phyloP scores from a whole-genome alignment of 108 stramenopile genomes.

The Nitzschia inconspicua region DNA sequence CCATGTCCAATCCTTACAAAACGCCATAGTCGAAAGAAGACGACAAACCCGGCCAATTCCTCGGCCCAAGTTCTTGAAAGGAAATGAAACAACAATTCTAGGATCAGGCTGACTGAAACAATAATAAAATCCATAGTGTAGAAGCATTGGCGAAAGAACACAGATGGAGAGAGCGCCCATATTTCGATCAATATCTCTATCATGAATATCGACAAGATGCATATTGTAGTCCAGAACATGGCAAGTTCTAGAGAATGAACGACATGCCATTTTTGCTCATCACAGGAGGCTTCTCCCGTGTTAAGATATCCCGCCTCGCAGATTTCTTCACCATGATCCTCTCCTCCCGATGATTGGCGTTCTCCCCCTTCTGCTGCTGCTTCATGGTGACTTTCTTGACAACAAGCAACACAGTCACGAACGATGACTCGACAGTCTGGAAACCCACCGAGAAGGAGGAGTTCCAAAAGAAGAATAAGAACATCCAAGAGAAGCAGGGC shows the following conservation, averaged over 20 bases:
- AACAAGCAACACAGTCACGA: conserved; percentile 58
- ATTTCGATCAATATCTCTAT: conserved; percentile 36
- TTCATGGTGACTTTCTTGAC: conserved; percentile 8
- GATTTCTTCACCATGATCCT: background rate
- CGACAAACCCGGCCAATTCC: conserved; percentile 18
- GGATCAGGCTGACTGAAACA: conserved; percentile 29
- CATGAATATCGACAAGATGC: conserved; percentile 34
- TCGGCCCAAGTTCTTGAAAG: conserved; percentile 12
- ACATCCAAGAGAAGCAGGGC: conserved; percentile 47
- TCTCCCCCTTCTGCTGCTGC: background rate
- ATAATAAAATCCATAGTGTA: conserved; percentile 46
- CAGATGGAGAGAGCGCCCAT: conserved; percentile 23
- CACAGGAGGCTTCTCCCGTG: conserved; percentile 24
- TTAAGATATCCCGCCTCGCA: conserved; percentile 22
- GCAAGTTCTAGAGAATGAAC: conserved; percentile 32
- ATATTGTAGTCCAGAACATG: conserved; percentile 30
- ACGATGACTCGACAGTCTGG: conserved; percentile 43
- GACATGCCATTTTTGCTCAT: conserved; percentile 31
- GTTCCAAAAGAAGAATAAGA: conserved; percentile 48
- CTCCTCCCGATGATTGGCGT: conserved; percentile 1
- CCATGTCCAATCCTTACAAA: conserved; percentile 68
- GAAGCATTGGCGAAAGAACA: conserved; percentile 52
- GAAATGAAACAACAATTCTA: conserved; percentile 37
- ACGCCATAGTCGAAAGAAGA: conserved; percentile 50
- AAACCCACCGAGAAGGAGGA: conserved; percentile 35